These are phyloP conservation scores for Onygena corvina DNA, from an alignment of 2,329 filamentous ascomycete genomes.

Conservation along the genomic window DNA sequence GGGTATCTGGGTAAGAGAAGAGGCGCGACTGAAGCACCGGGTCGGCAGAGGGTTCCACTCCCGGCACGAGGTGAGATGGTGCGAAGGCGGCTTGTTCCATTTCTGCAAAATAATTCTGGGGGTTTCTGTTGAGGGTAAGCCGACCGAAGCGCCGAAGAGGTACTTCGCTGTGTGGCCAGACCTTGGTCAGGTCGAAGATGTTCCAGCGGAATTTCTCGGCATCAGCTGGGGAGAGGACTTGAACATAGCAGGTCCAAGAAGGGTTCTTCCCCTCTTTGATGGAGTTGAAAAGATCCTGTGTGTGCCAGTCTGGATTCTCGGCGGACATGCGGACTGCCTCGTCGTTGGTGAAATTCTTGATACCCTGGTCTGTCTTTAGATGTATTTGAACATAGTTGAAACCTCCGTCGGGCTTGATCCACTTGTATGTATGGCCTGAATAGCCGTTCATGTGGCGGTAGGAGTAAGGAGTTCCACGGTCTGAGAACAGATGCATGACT, in stretches of 20 bases:
- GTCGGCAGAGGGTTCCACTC: conserved; percentile 57
- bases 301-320: conserved; percentile 51
- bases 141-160: conserved; percentile 51
- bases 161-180: conserved; percentile 53
- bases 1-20: conserved; percentile 60
- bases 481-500: conserved; percentile 54
- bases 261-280: conserved; percentile 51
- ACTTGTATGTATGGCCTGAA: conserved; percentile 56
- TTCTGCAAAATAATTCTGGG: conserved; percentile 56
- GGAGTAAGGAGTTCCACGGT: conserved; percentile 53
- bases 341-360: conserved; percentile 47
- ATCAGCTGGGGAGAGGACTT: conserved; percentile 50
- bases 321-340: conserved; percentile 44
- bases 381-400: conserved; percentile 57
- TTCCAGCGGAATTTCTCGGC: conserved; percentile 51
- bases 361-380: conserved; percentile 51
- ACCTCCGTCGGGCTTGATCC: conserved; percentile 51
- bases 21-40: conserved; percentile 57
- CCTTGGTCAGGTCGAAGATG: conserved; percentile 58
- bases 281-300: conserved; percentile 52
- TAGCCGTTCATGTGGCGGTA: conserved; percentile 58
- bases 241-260: conserved; percentile 53
- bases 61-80: conserved; percentile 54
- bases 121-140: conserved; percentile 53
- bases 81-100: conserved; percentile 61